Base-by-base conservation (phyloP, 805 yeast species). In the Saturnispora serradocipensis region DNA sequence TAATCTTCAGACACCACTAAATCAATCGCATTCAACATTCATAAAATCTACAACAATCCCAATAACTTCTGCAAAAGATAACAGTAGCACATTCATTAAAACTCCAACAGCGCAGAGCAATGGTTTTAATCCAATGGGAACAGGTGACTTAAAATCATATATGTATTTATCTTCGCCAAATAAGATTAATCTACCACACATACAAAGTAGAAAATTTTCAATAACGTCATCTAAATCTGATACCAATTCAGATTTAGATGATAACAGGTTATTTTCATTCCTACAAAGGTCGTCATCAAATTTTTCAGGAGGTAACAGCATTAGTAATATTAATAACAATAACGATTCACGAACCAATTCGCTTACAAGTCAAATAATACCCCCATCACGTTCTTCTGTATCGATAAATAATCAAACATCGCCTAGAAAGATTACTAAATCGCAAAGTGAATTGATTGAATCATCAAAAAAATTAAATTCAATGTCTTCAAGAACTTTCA, bases 401-500 rank as follows among this genome's bases (percentile, higher is more conserved):
- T 38, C 42, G 16, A 38, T 38, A 38, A 38, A 16, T 11, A 38
- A 38, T 38, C 22, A 18, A 30, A 10, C 11, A 18, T 38, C 42
- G 16, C 42, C 42, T 18, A 38, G 42, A 11, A 38, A 38, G 9
- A 28, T 43, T 47, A 30, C 30, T 3, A 43, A 25, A 39, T 34
- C 50, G 10, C 18, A 18, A 16, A 10, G 32, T 27, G 25, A 40
- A 24, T 18, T 18, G 13, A 32, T 18, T 44, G 38, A 32, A 13
- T 30, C 20, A 13, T 20, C 43, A 1, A 42, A 44, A 18, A 58
- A 67, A 6, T 64, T 68, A n/a, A 58, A 53, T 11, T 65, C 67
- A 8, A 61, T 67, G 67, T 57, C 66, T 18, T 62, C 59, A 38
- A 53, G 70, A 52, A 66, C 68, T 3, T 67, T 67, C 52, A 54